These are phyloP conservation scores for Iris pallida DNA, from an alignment of 116 monocot genomes.

Conservation along the genomic window DNA sequence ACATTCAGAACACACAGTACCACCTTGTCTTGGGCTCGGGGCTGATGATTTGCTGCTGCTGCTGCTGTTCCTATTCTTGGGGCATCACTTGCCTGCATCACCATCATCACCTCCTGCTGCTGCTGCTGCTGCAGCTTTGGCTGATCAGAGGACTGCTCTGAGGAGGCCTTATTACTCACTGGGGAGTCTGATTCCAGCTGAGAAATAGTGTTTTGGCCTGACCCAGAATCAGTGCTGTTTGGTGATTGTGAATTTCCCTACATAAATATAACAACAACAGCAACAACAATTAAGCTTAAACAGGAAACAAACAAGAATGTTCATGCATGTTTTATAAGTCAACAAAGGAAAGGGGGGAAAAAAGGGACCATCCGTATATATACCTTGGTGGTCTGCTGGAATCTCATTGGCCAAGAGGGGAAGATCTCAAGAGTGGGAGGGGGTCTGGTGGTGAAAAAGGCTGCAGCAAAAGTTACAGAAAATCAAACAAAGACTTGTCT, in stretches of 20 bases:
- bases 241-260: slow-evolving; percentile 21
- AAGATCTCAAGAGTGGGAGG: slow-evolving; percentile 47
- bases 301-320: background rate
- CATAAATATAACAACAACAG: background rate
- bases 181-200: slow-evolving; percentile 26
- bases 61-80: slow-evolving; percentile 27
- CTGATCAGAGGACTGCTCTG: slow-evolving; percentile 29
- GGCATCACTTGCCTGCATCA: slow-evolving; percentile 19
- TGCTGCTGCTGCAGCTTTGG: slow-evolving; percentile 18
- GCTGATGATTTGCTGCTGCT: slow-evolving; percentile 16
- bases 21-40: slow-evolving; percentile 33
- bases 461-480: slow-evolving; percentile 19
- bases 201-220: slow-evolving; percentile 19
- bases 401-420: slow-evolving; percentile 44
- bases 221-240: slow-evolving; percentile 26
- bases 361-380: background rate
- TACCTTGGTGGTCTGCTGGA: slow-evolving; percentile 24
- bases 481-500: slow-evolving; percentile 11
- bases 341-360: background rate
- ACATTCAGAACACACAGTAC: background rate
- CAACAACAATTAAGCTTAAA: background rate
- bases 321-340: background rate
- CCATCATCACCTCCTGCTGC: slow-evolving; percentile 1
- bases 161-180: slow-evolving; percentile 18
- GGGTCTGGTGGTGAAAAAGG: slow-evolving; percentile 27